Evolutionary conservation across 1,284 basidiomycete species (phyloP).

Genomic region (Psilocybe mexicana): DNA sequence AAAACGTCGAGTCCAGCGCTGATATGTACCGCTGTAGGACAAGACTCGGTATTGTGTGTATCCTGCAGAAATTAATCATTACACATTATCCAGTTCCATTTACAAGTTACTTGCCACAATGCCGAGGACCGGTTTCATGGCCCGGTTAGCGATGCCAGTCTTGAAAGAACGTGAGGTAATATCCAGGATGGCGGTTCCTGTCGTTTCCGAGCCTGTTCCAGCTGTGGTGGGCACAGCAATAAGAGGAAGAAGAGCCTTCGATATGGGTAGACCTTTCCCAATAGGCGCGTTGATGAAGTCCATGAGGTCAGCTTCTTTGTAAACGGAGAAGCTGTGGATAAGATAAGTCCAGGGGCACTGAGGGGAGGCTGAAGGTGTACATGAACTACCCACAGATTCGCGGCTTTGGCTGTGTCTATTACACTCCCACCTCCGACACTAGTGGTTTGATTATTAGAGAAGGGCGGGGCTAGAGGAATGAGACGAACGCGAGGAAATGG

Average conservation of each 20-base stretch:
- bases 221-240: conserved; percentile 97
- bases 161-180: conserved; percentile 91
- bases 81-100: background rate
- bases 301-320: conserved; percentile 88
- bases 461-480: background rate
- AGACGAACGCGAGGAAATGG: conserved; percentile 86
- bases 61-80: conserved; percentile 42
- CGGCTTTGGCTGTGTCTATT: conserved; percentile 94
- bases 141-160: conserved; percentile 92
- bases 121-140: conserved; percentile 88
- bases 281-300: conserved; percentile 98
- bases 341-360: conserved; percentile 4
- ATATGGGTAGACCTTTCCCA: conserved; percentile 88
- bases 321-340: conserved; percentile 69
- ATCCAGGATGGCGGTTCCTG: conserved; percentile 96
- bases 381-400: conserved; percentile 69
- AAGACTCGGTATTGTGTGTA: conserved; percentile 84
- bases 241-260: conserved; percentile 75
- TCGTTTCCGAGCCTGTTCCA: conserved; percentile 97
- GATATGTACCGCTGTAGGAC: conserved; percentile 84
- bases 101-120: conserved; percentile 53
- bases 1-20: conserved; percentile 91
- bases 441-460: conserved; percentile 8
- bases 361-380: conserved; percentile 11
- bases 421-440: conserved; percentile 94